phyloP scores from a whole-genome alignment of 768 basidiomycete genomes.

The Amyloporia xantha region DNA sequence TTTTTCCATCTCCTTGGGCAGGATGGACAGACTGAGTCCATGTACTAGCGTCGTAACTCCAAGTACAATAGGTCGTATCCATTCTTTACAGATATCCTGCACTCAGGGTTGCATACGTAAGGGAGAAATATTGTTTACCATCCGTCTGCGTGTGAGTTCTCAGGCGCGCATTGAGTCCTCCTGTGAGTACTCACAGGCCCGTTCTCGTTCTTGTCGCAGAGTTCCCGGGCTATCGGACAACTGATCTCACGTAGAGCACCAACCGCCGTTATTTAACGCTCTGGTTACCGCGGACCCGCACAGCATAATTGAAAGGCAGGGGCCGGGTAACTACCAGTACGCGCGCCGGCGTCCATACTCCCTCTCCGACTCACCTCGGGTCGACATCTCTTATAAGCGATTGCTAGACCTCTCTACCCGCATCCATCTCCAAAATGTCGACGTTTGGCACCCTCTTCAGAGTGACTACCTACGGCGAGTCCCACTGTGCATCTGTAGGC shows the following conservation, averaged over 20 bases:
- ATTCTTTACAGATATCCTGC: too few relatives aligned
- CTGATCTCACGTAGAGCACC: neutral
- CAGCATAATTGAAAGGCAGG: too few relatives aligned
- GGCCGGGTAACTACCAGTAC: too few relatives aligned
- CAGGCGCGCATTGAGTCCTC: neutral
- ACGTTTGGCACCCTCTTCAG: constrained; percentile 88
- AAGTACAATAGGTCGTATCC: too few relatives aligned
- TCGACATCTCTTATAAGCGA: neutral
- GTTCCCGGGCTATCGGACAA: neutral
- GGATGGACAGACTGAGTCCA: too few relatives aligned
- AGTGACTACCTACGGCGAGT: constrained; percentile 97
- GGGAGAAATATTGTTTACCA: too few relatives aligned
- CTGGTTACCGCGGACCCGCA: too few relatives aligned
- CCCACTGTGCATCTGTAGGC: constrained; percentile 94
- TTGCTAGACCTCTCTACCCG: neutral
- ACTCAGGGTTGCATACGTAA: too few relatives aligned
- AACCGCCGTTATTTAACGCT: neutral
- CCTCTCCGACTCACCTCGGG: neutral
- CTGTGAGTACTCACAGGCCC: neutral
- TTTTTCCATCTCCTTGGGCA: too few relatives aligned
- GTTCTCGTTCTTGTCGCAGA: neutral
- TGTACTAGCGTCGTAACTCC: too few relatives aligned
- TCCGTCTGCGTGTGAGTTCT: too few relatives aligned
- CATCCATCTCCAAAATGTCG: constrained; percentile 52
- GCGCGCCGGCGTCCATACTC: neutral